A percentile compares a stretch with the other conserved stretches of the same genome.
phyloP scores from a whole-genome alignment of 768 basidiomycete species.

The Podaxis carcinomalis region DNA sequence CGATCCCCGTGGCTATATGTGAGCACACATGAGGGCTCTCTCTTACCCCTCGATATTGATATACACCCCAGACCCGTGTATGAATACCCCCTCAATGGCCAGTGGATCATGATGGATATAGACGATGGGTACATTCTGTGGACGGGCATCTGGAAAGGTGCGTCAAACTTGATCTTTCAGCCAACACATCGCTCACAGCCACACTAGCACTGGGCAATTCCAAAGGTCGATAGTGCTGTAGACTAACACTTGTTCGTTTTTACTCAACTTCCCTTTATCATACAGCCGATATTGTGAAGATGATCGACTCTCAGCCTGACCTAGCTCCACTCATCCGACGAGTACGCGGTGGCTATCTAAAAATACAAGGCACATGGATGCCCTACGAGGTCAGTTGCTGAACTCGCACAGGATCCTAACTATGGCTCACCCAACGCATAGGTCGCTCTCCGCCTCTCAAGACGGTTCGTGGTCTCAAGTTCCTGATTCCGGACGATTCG shows the following conservation, averaged over 20 bases:
- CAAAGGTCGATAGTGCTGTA: slow-evolving; percentile 52
- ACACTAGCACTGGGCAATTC: slow-evolving; percentile 74
- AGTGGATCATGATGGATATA: slow-evolving; percentile 96
- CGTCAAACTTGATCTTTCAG: slow-evolving; percentile 10
- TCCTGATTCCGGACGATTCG: slow-evolving; percentile 8
- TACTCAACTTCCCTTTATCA: neutral
- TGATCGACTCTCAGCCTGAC: slow-evolving; percentile 90
- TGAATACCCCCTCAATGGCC: slow-evolving; percentile 84
- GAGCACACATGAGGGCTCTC: slow-evolving; percentile 19
- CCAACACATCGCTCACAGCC: neutral
- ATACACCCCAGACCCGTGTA: slow-evolving; percentile 64
- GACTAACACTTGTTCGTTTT: slow-evolving; percentile 2
- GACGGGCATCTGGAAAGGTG: slow-evolving; percentile 95
- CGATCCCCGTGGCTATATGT: slow-evolving; percentile 89
- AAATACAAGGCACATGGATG: slow-evolving; percentile 95
- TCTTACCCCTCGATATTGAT: slow-evolving; percentile 17
- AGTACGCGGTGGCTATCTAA: slow-evolving; percentile 84
- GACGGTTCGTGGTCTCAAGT: slow-evolving; percentile 50
- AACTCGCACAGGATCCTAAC: neutral
- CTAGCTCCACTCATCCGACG: slow-evolving; percentile 77
- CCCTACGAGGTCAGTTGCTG: slow-evolving; percentile 67
- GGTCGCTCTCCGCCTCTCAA: slow-evolving; percentile 75
- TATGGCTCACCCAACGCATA: slow-evolving; percentile 23
- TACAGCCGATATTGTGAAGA: slow-evolving; percentile 86
- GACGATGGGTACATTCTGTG: slow-evolving; percentile 90